A percentile compares a stretch with the other conserved stretches of the same genome.
phyloP scores from a whole-genome alignment of 768 basidiomycete species.

The Termitomyces bulborhizus region DNA sequence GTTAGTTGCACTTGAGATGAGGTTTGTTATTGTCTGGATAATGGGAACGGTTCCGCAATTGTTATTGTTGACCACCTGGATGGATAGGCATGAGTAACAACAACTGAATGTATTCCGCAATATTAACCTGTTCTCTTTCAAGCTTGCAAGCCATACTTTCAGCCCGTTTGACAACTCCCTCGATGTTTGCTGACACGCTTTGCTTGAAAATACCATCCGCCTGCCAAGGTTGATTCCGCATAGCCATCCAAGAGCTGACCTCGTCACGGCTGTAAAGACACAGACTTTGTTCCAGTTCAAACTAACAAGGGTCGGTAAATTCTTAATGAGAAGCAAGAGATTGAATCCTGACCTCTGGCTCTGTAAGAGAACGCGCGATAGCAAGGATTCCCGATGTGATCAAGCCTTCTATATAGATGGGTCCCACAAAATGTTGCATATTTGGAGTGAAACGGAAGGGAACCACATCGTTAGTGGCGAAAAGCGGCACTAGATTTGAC shows the following conservation, averaged over 20 bases:
- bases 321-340: neutral
- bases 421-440: slow-evolving; percentile 89
- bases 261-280: slow-evolving; percentile 93
- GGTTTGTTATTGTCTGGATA: slow-evolving; percentile 75
- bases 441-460: slow-evolving; percentile 98
- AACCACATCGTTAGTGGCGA: slow-evolving; percentile 78
- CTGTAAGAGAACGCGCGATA: slow-evolving; percentile 83
- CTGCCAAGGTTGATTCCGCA: slow-evolving; percentile 49
- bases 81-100: slow-evolving; percentile 18
- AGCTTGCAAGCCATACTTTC: slow-evolving; percentile 82
- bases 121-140: slow-evolving; percentile 72
- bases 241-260: slow-evolving; percentile 70
- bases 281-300: slow-evolving; percentile 88
- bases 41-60: slow-evolving; percentile 44
- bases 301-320: slow-evolving; percentile 36
- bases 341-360: slow-evolving; percentile 67
- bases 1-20: slow-evolving; percentile 84
- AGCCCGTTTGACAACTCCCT: slow-evolving; percentile 72
- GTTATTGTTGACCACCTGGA: slow-evolving; percentile 28
- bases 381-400: slow-evolving; percentile 85
- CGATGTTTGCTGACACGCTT: slow-evolving; percentile 48
- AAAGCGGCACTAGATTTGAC: slow-evolving; percentile 45
- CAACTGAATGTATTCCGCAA: neutral
- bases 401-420: slow-evolving; percentile 84
- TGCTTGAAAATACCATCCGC: slow-evolving; percentile 55